Evolutionary conservation across 2,329 filamentous ascomycete species (phyloP).

Genomic region (Lecanosticta acicola): DNA sequence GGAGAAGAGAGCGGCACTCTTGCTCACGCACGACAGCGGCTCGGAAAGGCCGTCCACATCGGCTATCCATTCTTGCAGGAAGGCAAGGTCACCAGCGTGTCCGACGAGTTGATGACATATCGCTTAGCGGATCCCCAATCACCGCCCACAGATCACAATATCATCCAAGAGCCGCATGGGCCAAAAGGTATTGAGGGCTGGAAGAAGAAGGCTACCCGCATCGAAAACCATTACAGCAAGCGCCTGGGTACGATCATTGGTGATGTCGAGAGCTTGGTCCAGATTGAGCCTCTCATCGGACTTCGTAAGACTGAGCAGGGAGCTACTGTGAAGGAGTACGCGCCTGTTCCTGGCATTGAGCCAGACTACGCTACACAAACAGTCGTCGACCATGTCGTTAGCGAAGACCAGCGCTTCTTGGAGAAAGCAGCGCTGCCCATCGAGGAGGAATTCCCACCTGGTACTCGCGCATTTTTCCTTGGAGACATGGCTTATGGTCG

Average conservation of each 20-base stretch:
- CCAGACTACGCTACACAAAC: conserved; percentile 87
- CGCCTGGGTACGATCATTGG: conserved; percentile 83
- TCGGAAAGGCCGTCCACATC: conserved; percentile 82
- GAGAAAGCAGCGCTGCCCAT: conserved; percentile 83
- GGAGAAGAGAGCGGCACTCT: conserved; percentile 65
- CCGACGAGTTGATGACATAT: conserved; percentile 91
- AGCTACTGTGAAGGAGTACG: conserved; percentile 88
- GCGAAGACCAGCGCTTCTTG: conserved; percentile 87
- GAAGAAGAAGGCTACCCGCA: conserved; percentile 73
- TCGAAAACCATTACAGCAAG: conserved; percentile 86
- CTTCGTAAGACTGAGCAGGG: conserved; percentile 85
- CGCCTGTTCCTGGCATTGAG: conserved; percentile 75
- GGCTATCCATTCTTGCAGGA: conserved; percentile 95
- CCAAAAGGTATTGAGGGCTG: conserved; percentile 75
- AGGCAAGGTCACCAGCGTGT: conserved; percentile 80
- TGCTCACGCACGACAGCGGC: conserved; percentile 67
- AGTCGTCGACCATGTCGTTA: conserved; percentile 82
- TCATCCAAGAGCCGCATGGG: conserved; percentile 65
- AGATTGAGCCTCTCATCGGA: conserved; percentile 91
- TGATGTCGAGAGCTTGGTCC: conserved; percentile 78
- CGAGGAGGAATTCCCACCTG: conserved; percentile 82
- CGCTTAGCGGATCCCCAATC: conserved; percentile 54
- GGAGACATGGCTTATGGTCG: conserved; percentile 90
- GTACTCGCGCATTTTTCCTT: conserved; percentile 82
- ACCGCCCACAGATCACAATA: conserved; percentile 39